A percentile compares a stretch with the other conserved stretches of the same genome.
Conservation (phyloP, 2,329 filamentous ascomycete genomes). For the Diaporthe citri region DNA sequence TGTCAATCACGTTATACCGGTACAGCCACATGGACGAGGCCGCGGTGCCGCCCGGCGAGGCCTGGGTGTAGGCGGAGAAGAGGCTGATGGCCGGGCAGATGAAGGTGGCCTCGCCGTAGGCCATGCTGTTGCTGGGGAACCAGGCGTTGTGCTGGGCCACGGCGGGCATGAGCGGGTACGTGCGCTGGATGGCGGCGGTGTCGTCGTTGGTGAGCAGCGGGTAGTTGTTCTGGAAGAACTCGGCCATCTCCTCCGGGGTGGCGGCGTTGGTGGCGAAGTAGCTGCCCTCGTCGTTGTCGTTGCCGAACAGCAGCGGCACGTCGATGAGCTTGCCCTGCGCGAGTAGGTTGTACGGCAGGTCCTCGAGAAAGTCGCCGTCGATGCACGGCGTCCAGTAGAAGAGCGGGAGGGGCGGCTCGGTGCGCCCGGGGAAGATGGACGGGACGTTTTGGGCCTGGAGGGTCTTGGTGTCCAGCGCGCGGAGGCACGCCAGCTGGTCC, state of each 20-base stretch:
- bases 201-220: slow-evolving; percentile 55
- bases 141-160: slow-evolving; percentile 56
- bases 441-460: slow-evolving; percentile 58
- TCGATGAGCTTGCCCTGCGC: slow-evolving; percentile 63
- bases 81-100: slow-evolving; percentile 58
- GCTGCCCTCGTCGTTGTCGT: slow-evolving; percentile 61
- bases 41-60: slow-evolving; percentile 15
- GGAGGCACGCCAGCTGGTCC: slow-evolving; percentile 58
- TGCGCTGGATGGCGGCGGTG: slow-evolving; percentile 50
- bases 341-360: slow-evolving; percentile 57
- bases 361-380: slow-evolving; percentile 60
- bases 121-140: slow-evolving; percentile 57
- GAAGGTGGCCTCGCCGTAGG: slow-evolving; percentile 62
- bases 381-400: slow-evolving; percentile 67
- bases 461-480: slow-evolving; percentile 48
- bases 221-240: slow-evolving; percentile 62
- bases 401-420: slow-evolving; percentile 48
- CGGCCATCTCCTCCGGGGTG: slow-evolving; percentile 50
- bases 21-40: slow-evolving; percentile 56
- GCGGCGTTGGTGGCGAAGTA: slow-evolving; percentile 57
- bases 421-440: slow-evolving; percentile 55
- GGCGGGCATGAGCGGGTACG: slow-evolving; percentile 54
- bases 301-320: slow-evolving; percentile 66
- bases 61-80: slow-evolving; percentile 50
- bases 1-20: slow-evolving; percentile 62